Evolutionary conservation across 2,329 filamentous ascomycete species (phyloP).

Genomic region (Didymella pinodella): DNA sequence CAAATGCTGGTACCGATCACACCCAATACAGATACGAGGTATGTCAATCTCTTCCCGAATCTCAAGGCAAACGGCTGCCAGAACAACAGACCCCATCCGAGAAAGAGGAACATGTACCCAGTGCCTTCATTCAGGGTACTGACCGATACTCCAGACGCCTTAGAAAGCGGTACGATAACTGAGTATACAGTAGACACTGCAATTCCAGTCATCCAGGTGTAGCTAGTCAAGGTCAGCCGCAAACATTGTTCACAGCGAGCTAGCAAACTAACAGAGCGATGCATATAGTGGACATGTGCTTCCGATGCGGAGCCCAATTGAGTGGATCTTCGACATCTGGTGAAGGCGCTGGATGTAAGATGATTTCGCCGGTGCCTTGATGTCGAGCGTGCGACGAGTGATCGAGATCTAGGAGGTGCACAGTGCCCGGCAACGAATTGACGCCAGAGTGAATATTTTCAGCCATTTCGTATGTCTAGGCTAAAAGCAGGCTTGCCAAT

Average conservation of each 20-base stretch:
- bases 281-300: neutral
- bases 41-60: neutral
- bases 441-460: neutral
- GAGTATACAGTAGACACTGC: neutral
- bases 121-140: neutral
- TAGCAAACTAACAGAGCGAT: neutral
- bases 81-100: neutral
- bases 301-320: neutral
- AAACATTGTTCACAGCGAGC: neutral
- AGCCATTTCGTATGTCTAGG: neutral
- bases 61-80: neutral
- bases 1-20: neutral
- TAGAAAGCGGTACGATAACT: neutral
- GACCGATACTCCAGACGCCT: neutral
- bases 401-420: neutral
- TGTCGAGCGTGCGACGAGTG: neutral
- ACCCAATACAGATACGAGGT: neutral
- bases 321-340: neutral
- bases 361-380: neutral
- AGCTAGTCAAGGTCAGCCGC: neutral
- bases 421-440: neutral
- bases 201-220: neutral
- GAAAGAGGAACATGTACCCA: neutral
- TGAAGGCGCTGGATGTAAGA: neutral
- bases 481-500: neutral